Percentiles rank a stretch among this genome's conserved stretches.
These are phyloP conservation scores for Collybia sordida DNA, from an alignment of 768 basidiomycete genomes.

Conservation along the genomic window DNA sequence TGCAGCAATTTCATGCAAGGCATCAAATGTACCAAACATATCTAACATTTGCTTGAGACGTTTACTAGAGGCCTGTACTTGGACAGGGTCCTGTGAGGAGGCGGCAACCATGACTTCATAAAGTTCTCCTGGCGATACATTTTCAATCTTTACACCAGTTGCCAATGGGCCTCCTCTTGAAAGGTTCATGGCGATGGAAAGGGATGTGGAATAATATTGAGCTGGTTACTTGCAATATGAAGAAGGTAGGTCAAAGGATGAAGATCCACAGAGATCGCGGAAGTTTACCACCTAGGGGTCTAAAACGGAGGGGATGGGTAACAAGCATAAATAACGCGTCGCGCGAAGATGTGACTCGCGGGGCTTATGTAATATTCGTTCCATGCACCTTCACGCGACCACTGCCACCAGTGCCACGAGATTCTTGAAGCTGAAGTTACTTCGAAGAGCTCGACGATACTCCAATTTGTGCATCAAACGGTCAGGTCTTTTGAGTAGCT, in stretches of 20 bases:
- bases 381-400: background rate
- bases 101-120: conserved; percentile 65
- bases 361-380: conserved; percentile 15
- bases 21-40: conserved; percentile 69
- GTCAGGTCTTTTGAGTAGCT: background rate
- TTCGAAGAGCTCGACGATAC: background rate
- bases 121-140: conserved; percentile 62
- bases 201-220: background rate
- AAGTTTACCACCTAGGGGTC: conserved; percentile 4
- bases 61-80: conserved; percentile 47
- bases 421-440: too few species aligned
- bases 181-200: conserved; percentile 23
- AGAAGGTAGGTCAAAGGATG: background rate
- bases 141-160: conserved; percentile 35
- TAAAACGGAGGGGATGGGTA: conserved; percentile 14
- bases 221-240: background rate
- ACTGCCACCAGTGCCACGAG: background rate
- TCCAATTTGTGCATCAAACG: background rate
- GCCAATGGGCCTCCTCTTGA: conserved; percentile 22
- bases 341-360: conserved; percentile 18
- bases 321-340: conserved; percentile 48
- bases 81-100: conserved; percentile 70
- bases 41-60: conserved; percentile 69
- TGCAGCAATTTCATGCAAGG: conserved; percentile 72
- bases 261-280: conserved; percentile 1